A percentile compares a stretch with the other conserved stretches of the same genome.
These are phyloP conservation scores for Miscanthus lutarioriparius DNA, from an alignment of 176 grass and related monocot species.

Conservation along the genomic window DNA sequence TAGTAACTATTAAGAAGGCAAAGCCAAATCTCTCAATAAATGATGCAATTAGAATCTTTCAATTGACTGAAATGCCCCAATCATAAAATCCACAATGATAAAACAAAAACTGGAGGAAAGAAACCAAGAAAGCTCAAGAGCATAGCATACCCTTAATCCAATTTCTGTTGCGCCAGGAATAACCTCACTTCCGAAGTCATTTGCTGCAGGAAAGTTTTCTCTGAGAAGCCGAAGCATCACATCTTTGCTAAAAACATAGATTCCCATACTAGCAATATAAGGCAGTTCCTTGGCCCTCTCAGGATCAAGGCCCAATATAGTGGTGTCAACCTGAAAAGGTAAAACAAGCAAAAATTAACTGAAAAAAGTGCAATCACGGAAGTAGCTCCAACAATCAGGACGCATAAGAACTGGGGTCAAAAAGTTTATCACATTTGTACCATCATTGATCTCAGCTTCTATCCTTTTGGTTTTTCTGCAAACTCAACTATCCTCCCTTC, in stretches of 20 bases:
- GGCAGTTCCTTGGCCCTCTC: slow-evolving; percentile 80
- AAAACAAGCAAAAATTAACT: slow-evolving; percentile 13
- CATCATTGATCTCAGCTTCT: slow-evolving; percentile 88
- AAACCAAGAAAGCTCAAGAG: not conserved
- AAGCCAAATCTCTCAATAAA: not conserved
- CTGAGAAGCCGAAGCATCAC: slow-evolving; percentile 86
- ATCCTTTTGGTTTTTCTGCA: slow-evolving; percentile 94
- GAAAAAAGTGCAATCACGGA: slow-evolving; percentile 14
- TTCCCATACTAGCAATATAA: slow-evolving; percentile 99
- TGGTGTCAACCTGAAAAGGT: slow-evolving; percentile 82
- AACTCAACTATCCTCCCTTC: slow-evolving; percentile 93
- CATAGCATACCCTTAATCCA: slow-evolving; percentile 79
- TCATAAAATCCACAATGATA: not conserved
- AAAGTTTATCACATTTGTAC: slow-evolving; percentile 37
- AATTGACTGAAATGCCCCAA: not conserved
- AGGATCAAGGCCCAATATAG: slow-evolving; percentile 81
- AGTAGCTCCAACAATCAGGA: slow-evolving; percentile 4
- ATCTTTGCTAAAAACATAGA: slow-evolving; percentile 96
- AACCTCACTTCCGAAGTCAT: slow-evolving; percentile 99
- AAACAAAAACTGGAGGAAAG: not conserved
- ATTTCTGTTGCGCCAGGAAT: slow-evolving; percentile 93
- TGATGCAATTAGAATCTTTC: not conserved
- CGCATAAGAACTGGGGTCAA: not conserved
- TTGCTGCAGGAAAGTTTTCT: slow-evolving; percentile 72
- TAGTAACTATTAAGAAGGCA: not conserved